These are phyloP conservation scores for Coccomyxa subellipsoidea DNA, from an alignment of 163 green algal species.

Conservation along the genomic window DNA sequence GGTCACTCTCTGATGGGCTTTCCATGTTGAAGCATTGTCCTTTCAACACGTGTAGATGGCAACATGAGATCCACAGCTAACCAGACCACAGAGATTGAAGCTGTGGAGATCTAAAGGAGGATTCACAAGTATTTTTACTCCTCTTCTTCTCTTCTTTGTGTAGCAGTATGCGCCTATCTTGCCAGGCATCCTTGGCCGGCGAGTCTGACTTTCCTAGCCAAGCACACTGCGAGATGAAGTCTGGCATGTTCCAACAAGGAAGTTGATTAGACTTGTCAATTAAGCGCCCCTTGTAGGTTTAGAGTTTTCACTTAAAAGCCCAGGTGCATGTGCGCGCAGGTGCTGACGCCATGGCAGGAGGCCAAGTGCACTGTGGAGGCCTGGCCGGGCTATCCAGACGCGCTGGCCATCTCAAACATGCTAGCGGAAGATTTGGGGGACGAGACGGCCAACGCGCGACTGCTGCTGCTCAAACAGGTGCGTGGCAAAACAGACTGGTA, in stretches of 20 bases:
- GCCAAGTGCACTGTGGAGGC: background rate
- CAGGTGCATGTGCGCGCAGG: background rate
- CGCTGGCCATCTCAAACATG: background rate
- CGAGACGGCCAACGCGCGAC: background rate
- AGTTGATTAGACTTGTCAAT: no score
- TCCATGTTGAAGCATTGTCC: background rate
- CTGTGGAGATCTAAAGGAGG: no score
- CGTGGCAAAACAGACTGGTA: no score
- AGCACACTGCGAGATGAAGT: no score
- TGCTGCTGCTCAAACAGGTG: background rate
- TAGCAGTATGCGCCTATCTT: no score
- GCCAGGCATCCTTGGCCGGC: no score
- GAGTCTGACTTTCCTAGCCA: no score
- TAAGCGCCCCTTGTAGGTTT: no score
- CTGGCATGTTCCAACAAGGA: no score
- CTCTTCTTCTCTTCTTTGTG: background rate
- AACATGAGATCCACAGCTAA: background rate
- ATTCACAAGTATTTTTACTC: background rate
- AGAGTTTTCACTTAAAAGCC: background rate
- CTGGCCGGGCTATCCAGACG: background rate
- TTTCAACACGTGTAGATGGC: background rate
- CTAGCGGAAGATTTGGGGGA: background rate
- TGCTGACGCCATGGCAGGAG: slow-evolving; percentile 5
- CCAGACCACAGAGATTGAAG: no score
- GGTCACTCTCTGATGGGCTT: background rate